Evolutionary conservation across 2,329 filamentous ascomycete genomes (phyloP).

Genomic region (Aspergillus sp.): DNA sequence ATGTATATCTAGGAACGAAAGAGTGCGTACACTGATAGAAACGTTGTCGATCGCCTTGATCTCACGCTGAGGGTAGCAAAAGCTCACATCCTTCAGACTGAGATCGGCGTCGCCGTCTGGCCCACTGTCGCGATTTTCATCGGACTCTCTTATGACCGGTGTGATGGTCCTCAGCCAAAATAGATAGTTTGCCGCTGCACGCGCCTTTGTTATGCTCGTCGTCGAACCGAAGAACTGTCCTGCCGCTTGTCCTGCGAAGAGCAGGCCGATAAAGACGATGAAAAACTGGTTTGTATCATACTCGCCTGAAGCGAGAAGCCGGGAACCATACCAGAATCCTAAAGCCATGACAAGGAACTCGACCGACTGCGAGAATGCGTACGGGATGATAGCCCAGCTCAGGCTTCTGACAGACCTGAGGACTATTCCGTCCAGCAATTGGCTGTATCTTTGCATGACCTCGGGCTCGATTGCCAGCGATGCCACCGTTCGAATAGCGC

Average conservation of each 20-base stretch:
- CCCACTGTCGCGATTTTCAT: conserved; percentile 3
- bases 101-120: conserved; percentile 2
- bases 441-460: conserved; percentile 26
- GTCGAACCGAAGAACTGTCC: conserved; percentile 66
- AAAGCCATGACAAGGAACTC: conserved; percentile 25
- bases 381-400: conserved; percentile 21
- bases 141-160: conserved; percentile 4
- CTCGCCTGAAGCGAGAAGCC: conserved; percentile 54
- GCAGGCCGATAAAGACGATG: conserved; percentile 61
- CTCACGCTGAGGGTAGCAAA: conserved; percentile 32
- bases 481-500: conserved; percentile 46
- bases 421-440: conserved; percentile 12
- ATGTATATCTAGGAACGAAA: background rate
- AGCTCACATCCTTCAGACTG: conserved; percentile 2
- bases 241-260: conserved; percentile 65
- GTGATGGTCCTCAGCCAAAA: conserved; percentile 19
- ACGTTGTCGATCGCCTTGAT: background rate
- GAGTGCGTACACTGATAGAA: background rate
- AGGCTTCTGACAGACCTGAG: conserved; percentile 15
- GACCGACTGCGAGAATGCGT: conserved; percentile 21
- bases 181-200: conserved; percentile 37
- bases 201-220: conserved; percentile 48
- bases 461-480: conserved; percentile 45
- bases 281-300: conserved; percentile 51
- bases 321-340: conserved; percentile 47